Conservation (phyloP, 441 rosid genomes). For the Isatis lusitanica region DNA sequence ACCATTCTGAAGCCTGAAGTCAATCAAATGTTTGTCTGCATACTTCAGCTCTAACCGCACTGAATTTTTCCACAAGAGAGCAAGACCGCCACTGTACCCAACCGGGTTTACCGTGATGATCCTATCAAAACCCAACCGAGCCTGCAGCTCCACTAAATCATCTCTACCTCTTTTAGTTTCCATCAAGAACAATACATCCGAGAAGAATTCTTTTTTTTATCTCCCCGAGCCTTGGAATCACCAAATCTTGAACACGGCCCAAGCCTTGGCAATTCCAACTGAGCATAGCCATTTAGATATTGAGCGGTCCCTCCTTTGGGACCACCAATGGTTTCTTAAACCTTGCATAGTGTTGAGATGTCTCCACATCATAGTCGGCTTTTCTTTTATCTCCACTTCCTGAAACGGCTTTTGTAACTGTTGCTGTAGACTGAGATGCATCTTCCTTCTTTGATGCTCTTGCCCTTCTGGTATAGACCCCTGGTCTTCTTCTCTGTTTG, state of each 20-base stretch:
- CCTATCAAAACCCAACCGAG: neutral
- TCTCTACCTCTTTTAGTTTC: neutral
- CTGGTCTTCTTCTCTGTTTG: neutral
- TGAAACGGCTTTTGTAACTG: too few relatives aligned
- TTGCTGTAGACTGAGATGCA: too few relatives aligned
- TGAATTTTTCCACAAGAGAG: neutral
- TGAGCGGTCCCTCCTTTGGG: neutral
- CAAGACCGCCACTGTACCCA: neutral
- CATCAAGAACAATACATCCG: neutral
- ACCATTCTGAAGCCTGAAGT: too few relatives aligned
- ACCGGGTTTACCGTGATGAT: neutral
- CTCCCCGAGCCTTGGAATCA: neutral
- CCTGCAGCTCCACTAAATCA: neutral
- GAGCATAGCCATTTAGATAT: neutral
- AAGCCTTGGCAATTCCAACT: neutral
- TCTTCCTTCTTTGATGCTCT: neutral
- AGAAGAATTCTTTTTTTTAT: neutral
- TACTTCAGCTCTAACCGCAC: too few relatives aligned
- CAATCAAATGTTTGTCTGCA: too few relatives aligned
- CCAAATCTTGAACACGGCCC: neutral
- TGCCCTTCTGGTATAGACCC: neutral
- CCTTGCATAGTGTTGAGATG: neutral
- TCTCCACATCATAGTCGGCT: neutral
- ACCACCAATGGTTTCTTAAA: neutral
- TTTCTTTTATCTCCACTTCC: neutral